A percentile compares a stretch with the other conserved stretches of the same genome.
Evolutionary conservation across 495 filamentous ascomycete species (phyloP).

Genomic region (Penicillium psychrofluorescens): DNA sequence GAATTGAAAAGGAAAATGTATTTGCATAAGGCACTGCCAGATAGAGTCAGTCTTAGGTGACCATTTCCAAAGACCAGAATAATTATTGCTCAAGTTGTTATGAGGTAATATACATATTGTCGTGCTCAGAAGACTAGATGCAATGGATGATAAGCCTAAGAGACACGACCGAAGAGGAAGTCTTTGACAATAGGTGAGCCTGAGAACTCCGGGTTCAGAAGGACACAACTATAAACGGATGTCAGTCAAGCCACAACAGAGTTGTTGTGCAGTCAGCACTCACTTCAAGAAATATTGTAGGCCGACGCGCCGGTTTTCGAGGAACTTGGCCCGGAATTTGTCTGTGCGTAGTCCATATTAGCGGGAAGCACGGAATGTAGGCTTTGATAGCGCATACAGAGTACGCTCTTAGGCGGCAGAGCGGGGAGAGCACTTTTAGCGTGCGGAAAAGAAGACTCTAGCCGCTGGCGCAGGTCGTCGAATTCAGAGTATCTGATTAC

Average conservation of each 20-base stretch:
- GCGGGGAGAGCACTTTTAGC: constrained; percentile 56
- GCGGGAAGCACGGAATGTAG: not conserved
- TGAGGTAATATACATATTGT: too few relatives aligned
- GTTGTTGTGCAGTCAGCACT: constrained; percentile 14
- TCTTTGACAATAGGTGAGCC: constrained; percentile 63
- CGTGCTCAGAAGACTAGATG: not conserved
- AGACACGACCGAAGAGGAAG: constrained; percentile 50
- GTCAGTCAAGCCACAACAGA: not conserved
- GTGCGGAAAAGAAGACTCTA: constrained; percentile 58
- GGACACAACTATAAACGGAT: constrained; percentile 42
- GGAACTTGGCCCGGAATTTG: constrained; percentile 61
- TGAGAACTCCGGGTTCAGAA: constrained; percentile 65
- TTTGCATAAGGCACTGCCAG: too few relatives aligned
- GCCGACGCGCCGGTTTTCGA: constrained; percentile 57
- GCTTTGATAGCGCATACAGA: constrained; percentile 43
- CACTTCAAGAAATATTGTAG: constrained; percentile 68
- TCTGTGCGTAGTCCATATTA: constrained; percentile 26
- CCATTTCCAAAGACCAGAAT: too few relatives aligned
- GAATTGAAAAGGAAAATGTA: too few relatives aligned
- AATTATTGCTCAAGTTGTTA: too few relatives aligned
- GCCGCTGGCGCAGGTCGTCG: constrained; percentile 50
- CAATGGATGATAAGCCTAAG: constrained; percentile 6
- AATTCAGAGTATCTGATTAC: constrained; percentile 63
- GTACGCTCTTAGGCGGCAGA: constrained; percentile 61
- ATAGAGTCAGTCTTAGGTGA: too few relatives aligned